These are phyloP conservation scores for Pharus latifolius DNA, from an alignment of 176 grass and related monocot genomes.

Conservation along the genomic window DNA sequence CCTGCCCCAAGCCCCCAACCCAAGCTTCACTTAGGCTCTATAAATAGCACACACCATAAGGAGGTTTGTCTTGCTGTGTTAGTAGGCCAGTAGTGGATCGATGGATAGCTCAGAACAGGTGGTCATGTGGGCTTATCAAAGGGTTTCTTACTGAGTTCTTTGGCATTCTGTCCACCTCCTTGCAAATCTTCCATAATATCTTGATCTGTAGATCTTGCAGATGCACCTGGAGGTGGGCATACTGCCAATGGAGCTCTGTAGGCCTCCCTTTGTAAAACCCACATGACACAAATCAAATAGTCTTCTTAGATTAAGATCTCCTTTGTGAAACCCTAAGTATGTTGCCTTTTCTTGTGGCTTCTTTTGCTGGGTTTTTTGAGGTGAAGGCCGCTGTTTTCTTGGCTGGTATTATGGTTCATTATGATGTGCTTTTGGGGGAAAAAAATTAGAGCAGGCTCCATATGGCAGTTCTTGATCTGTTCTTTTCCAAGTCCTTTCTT, in stretches of 20 bases:
- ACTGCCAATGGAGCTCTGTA: constrained; percentile 86
- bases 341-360: background rate
- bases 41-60: constrained; percentile 30
- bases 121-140: constrained; percentile 59
- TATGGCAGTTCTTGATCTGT: background rate
- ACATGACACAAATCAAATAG: constrained; percentile 23
- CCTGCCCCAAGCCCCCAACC: constrained; percentile 18
- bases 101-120: background rate
- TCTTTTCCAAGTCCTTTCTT: background rate
- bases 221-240: constrained; percentile 64
- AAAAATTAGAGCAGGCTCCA: background rate
- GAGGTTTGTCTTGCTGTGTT: background rate
- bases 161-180: constrained; percentile 87
- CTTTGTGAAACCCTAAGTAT: constrained; percentile 15
- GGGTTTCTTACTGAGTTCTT: constrained; percentile 44
- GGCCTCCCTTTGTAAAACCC: constrained; percentile 71
- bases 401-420: background rate
- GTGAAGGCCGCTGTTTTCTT: constrained; percentile 1
- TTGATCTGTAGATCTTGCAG: background rate
- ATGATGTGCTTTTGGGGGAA: constrained; percentile 6
- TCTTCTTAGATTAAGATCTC: background rate
- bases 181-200: background rate
- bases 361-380: background rate
- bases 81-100: background rate
- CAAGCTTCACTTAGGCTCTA: constrained; percentile 16